A percentile compares a stretch with the other conserved stretches of the same genome.
These are phyloP conservation scores for Ophiocordyceps camponoti-rufipedis DNA, from an alignment of 2,329 filamentous ascomycete genomes.

Conservation along the genomic window DNA sequence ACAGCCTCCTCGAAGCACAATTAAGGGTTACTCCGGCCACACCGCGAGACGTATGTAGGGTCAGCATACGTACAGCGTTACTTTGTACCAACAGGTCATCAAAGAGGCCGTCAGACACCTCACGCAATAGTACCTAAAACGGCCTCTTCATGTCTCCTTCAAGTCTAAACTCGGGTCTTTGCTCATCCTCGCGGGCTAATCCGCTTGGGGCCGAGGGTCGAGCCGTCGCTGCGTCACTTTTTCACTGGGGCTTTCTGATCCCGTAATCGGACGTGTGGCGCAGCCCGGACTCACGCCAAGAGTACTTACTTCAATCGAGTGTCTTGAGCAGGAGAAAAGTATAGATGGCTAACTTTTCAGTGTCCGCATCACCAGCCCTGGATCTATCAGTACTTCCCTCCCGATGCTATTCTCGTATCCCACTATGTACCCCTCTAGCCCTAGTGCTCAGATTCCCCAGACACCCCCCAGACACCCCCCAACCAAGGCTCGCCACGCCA, in stretches of 20 bases:
- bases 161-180: neutral
- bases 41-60: neutral
- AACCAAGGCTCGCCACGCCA: neutral
- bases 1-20: neutral
- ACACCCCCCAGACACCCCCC: neutral
- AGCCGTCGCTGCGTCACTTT: neutral
- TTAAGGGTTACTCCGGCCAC: neutral
- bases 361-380: no score
- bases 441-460: neutral
- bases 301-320: neutral
- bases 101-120: neutral
- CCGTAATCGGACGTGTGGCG: neutral
- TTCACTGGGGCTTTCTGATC: neutral
- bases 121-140: neutral
- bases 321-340: neutral
- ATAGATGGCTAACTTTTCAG: neutral
- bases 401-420: neutral
- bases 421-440: neutral
- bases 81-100: neutral
- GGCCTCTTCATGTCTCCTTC: neutral
- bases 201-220: neutral
- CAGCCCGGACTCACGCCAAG: neutral
- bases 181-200: neutral
- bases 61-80: neutral
- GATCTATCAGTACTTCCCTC: neutral